Percentiles rank a stretch among this genome's conserved stretches.
phyloP scores from a whole-genome alignment of 1,284 basidiomycete species.

The Pseudozyma flocculosa region DNA sequence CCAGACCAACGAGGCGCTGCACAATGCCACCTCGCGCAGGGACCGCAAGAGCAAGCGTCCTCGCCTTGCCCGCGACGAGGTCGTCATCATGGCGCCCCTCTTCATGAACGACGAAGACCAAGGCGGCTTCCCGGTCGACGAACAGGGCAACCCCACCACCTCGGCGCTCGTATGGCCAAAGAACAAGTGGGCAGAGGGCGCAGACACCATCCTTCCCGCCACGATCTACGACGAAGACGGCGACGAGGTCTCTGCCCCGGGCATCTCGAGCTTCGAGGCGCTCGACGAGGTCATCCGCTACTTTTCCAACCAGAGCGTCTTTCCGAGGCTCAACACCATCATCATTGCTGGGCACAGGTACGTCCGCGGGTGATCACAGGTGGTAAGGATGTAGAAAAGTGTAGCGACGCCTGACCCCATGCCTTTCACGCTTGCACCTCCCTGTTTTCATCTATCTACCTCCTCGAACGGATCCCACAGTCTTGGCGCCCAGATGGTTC shows the following conservation, averaged over 20 bases:
- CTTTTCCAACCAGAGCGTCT: conserved; percentile 26
- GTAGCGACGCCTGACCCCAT: no score
- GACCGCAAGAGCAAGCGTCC: conserved; percentile 9
- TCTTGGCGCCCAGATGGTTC: conserved; percentile 36
- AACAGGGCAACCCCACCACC: conserved; percentile 9
- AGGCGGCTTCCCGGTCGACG: conserved; percentile 24
- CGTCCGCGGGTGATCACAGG: no score
- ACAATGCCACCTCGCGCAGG: conserved; percentile 29
- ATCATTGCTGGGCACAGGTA: conserved; percentile 38
- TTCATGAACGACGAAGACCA: conserved; percentile 38
- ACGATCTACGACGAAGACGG: conserved; percentile 10
- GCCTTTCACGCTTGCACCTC: no score
- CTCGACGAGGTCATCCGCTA: conserved; percentile 23
- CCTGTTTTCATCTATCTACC: no score
- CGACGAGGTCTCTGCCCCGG: conserved; percentile 8
- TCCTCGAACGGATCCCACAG: no score
- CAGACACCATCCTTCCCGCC: conserved; percentile 25
- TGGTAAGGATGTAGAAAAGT: no score
- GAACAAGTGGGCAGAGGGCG: conserved; percentile 31
- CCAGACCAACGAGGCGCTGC: conserved; percentile 23
- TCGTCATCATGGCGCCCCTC: conserved; percentile 39
- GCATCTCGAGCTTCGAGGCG: conserved; percentile 34
- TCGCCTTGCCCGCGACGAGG: conserved; percentile 23
- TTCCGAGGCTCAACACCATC: conserved; percentile 39
- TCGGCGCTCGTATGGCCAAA: conserved; percentile 29